Evolutionary conservation across 2,329 filamentous ascomycete species (phyloP).

Genomic region (Daldinia sp.): DNA sequence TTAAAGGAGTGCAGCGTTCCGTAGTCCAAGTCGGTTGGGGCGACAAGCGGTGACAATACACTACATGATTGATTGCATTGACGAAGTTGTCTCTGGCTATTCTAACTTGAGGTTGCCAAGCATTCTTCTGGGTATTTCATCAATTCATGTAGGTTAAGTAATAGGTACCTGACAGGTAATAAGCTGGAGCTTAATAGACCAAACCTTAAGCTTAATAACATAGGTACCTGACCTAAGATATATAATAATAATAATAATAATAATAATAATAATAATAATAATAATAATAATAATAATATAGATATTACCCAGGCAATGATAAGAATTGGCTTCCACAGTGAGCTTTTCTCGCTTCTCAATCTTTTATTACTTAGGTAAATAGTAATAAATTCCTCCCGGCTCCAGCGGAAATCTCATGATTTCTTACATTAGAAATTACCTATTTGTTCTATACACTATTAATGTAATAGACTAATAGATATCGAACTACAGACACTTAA

Average conservation of each 20-base stretch:
- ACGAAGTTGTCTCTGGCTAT: constrained; percentile 10
- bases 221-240: not conserved
- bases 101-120: constrained; percentile 1
- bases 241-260: not conserved
- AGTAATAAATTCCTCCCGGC: constrained; percentile 11
- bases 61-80: constrained; percentile 2
- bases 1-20: constrained; percentile 13
- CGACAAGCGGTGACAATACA: constrained; percentile 20
- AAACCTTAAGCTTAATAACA: not conserved
- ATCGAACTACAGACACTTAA: constrained; percentile 3
- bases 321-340: constrained; percentile 5
- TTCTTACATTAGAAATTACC: constrained; percentile 4
- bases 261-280: too few relatives aligned
- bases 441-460: not conserved
- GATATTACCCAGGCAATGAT: not conserved
- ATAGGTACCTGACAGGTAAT: not conserved
- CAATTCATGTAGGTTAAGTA: not conserved
- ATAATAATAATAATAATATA: not conserved
- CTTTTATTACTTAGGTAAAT: not conserved
- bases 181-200: not conserved
- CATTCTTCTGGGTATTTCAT: not conserved
- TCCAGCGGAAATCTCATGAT: constrained; percentile 21
- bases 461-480: not conserved
- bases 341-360: constrained; percentile 17
- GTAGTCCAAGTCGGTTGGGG: constrained; percentile 23